Evolutionary conservation across 2,329 filamentous ascomycete species (phyloP).

Genomic region (Fusarium albidum): DNA sequence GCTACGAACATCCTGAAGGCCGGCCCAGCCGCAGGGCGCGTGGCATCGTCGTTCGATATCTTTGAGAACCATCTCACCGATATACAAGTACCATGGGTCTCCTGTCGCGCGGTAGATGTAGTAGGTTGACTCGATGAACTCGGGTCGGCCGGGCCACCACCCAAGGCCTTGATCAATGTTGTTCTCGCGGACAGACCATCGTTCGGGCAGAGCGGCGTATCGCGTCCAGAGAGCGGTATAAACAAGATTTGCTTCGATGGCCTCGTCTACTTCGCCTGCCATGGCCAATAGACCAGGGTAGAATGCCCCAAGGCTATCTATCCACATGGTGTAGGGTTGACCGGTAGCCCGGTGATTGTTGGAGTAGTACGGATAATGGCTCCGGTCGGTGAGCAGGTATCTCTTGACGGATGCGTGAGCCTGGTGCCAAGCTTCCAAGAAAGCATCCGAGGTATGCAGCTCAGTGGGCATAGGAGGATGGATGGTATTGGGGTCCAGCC

Average conservation of each 20-base stretch:
- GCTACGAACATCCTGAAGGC: slow-evolving; percentile 80
- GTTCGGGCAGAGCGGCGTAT: slow-evolving; percentile 91
- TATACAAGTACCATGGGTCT: slow-evolving; percentile 95
- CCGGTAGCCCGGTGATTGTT: slow-evolving; percentile 90
- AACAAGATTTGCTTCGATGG: slow-evolving; percentile 86
- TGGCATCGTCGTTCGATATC: slow-evolving; percentile 91
- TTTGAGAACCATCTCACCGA: slow-evolving; percentile 92
- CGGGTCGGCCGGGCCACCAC: slow-evolving; percentile 95
- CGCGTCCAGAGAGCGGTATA: slow-evolving; percentile 95
- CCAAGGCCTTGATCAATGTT: slow-evolving; percentile 85
- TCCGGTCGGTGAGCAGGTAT: slow-evolving; percentile 81
- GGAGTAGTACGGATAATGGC: slow-evolving; percentile 90
- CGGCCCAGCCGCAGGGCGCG: slow-evolving; percentile 92
- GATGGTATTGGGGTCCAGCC: slow-evolving; percentile 71
- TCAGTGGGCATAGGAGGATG: slow-evolving; percentile 68
- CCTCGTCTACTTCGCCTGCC: slow-evolving; percentile 90
- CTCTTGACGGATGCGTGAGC: slow-evolving; percentile 88
- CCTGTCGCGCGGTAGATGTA: slow-evolving; percentile 93
- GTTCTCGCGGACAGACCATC: slow-evolving; percentile 88
- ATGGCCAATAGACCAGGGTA: slow-evolving; percentile 89
- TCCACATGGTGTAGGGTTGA: slow-evolving; percentile 89
- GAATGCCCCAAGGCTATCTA: slow-evolving; percentile 94
- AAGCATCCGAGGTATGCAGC: slow-evolving; percentile 78
- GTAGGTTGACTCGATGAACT: slow-evolving; percentile 97
- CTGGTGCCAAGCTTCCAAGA: slow-evolving; percentile 83